These are phyloP conservation scores for Metschnikowia lochheadii DNA, from an alignment of 805 yeast species.

Conservation along the genomic window DNA sequence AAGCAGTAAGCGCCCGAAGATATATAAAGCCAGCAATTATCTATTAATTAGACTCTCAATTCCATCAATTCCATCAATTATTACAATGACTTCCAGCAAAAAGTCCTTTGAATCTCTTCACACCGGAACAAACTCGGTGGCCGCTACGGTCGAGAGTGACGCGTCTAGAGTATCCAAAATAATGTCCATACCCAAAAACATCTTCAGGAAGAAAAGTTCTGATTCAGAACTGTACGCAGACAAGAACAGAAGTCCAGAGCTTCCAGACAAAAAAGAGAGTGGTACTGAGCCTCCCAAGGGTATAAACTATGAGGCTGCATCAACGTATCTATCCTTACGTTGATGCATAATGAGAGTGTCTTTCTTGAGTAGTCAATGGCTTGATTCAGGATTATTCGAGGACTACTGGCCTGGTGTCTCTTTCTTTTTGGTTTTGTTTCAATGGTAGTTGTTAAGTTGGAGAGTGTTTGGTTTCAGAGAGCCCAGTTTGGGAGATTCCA, in stretches of 20 bases:
- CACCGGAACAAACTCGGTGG: slow-evolving; percentile 6
- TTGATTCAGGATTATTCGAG: not conserved
- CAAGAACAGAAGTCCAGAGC: not conserved
- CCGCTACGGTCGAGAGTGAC: slow-evolving; percentile 6
- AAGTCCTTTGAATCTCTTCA: slow-evolving; percentile 10
- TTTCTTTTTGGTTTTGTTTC: too few species aligned
- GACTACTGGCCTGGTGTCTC: too few species aligned
- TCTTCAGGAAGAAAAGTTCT: not conserved
- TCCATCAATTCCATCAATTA: too few species aligned
- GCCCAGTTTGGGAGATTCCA: too few species aligned
- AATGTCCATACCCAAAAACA: not conserved
- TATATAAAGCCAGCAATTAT: not conserved
- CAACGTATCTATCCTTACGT: slow-evolving; percentile 8
- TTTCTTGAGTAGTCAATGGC: not conserved
- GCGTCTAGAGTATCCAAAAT: slow-evolving; percentile 1
- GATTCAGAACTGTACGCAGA: not conserved
- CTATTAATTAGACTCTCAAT: not conserved
- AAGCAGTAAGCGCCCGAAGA: not conserved
- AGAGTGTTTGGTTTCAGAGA: too few species aligned
- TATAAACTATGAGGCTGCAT: slow-evolving; percentile 10
- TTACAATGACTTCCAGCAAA: slow-evolving; percentile 6
- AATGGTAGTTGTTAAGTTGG: too few species aligned
- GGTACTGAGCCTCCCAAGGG: not conserved
- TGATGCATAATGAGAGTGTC: not conserved
- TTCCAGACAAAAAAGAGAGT: not conserved